Evolutionary conservation across 805 yeast species (phyloP), one percentile per base, ranked within the genome.

Genomic region (Wickerhamiella dianesei): DNA sequence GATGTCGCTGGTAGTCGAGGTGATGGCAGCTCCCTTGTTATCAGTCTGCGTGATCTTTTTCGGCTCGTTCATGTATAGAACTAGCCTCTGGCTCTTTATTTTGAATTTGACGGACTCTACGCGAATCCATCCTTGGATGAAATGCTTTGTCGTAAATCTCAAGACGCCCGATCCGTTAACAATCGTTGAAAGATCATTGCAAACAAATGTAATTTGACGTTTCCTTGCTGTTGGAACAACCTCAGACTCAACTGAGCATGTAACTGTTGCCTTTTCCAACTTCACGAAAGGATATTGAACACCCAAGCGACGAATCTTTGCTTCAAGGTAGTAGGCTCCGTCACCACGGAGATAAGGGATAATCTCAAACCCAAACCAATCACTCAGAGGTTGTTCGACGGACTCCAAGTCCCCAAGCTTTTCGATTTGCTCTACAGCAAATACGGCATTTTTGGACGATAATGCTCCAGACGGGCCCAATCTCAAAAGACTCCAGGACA

Each of bases 301-400:
- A 19, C 37, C 16, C 2, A 49, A 48, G 5, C 74, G 37, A 0
- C 53, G 48, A 3, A 74, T 48, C 8, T 59, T 63, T 2, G 77
- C 49, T 36, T 51, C 63, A 45, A 74, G 69, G 4, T 50, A 55
- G 53, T 74, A 74, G 3, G 55, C 54, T 13, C 54, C 60, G 35
- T 50, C 50, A 19, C 67, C 64, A 3, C 59, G 53, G 12, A 77
- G 58, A 44, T 57, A 64, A 0, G 76, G 73, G 3, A 51, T 48
- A 2, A 75, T 50, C 0, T 56, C 46, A 4, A 68, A 54, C 1
- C 54, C 51, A 47, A 75, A 71, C 43, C 75, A 56, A 1, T 59
- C 58, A 3, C 62, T 61, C 5, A 73, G 51, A 0, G 68, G 62
- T 35, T 52, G 54, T 50, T 56, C 46, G 21, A 56, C 18, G 44